Conservation (phyloP, 2,329 filamentous ascomycete genomes). For the Penicillium thymicola region DNA sequence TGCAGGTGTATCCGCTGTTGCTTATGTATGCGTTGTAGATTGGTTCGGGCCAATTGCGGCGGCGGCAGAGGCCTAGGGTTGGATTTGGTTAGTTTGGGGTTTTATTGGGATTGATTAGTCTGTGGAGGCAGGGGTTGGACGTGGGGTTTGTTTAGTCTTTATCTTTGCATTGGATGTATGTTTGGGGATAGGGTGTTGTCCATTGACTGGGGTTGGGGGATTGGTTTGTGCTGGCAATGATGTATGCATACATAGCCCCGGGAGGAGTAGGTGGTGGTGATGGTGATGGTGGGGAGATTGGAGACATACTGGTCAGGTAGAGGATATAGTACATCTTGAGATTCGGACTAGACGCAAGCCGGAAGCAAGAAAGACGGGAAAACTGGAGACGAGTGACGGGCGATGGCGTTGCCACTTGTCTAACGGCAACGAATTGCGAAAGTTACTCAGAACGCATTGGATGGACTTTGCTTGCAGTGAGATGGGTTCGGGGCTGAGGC, state of each 20-base stretch:
- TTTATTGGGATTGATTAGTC: neutral
- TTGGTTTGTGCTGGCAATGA: neutral
- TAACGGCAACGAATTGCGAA: neutral
- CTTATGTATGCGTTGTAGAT: constrained; percentile 79
- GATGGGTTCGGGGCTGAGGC: constrained; percentile 17
- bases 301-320: constrained; percentile 69
- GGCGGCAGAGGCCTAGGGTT: constrained; percentile 78
- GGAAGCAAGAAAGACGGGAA: neutral
- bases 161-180: neutral
- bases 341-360: neutral
- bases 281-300: neutral
- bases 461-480: constrained; percentile 12
- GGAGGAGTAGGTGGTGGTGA: constrained; percentile 7
- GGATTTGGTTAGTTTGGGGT: constrained; percentile 12
- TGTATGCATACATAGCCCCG: constrained; percentile 11
- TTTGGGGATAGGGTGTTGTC: neutral
- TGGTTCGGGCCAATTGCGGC: constrained; percentile 89
- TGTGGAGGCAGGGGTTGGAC: neutral
- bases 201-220: neutral
- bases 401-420: neutral
- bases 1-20: constrained; percentile 75
- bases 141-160: neutral
- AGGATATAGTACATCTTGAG: constrained; percentile 52
- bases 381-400: neutral
- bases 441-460: constrained; percentile 22